Conservation (phyloP, 805 yeast species). For the Yarrowia porcina region DNA sequence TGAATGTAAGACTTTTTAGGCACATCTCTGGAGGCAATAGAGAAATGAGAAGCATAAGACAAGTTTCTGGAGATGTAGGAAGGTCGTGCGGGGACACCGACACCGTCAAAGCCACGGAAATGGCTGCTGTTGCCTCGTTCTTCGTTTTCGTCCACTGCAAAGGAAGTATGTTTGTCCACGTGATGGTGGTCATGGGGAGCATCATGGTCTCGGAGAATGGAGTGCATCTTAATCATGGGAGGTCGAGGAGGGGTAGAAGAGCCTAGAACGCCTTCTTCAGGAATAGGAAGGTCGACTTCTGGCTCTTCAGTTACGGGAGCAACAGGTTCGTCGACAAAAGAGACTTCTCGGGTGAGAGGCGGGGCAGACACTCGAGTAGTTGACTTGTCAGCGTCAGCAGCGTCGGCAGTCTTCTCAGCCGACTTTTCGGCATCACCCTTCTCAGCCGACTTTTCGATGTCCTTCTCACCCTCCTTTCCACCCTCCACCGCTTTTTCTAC, state of each 20-base stretch:
- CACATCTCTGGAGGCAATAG: background rate
- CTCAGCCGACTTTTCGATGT: background rate
- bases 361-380: too few species aligned
- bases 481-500: background rate
- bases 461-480: too few species aligned
- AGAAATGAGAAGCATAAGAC: background rate
- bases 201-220: background rate
- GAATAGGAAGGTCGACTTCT: background rate
- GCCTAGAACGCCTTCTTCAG: background rate
- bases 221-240: background rate
- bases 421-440: background rate
- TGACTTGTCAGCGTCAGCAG: background rate
- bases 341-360: background rate
- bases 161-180: background rate
- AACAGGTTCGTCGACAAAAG: background rate
- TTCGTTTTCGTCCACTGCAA: background rate
- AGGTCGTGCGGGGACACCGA: background rate
- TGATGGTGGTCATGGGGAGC: background rate
- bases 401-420: too few species aligned
- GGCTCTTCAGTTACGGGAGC: background rate
- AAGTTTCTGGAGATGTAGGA: background rate
- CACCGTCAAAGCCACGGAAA: background rate
- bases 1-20: constrained; percentile 35
- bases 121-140: background rate
- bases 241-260: constrained; percentile 14